phyloP scores from a whole-genome alignment of 129 eudicot genomes.

The Chrysanthemum seticuspe region DNA sequence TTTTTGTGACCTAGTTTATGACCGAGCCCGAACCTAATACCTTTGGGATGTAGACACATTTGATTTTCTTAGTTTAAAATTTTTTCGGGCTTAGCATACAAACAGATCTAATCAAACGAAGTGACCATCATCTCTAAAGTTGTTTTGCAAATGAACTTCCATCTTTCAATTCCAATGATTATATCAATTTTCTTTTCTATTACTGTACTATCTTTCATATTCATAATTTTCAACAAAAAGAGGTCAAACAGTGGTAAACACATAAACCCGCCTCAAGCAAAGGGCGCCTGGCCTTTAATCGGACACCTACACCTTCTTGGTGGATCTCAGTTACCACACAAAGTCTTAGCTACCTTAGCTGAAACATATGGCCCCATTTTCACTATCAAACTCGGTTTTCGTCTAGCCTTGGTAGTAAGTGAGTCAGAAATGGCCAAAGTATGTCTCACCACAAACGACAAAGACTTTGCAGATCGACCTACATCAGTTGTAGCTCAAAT shows the following conservation, averaged over 20 bases:
- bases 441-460: slow-evolving; percentile 28
- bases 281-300: slow-evolving; percentile 41
- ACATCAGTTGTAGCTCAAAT: neutral
- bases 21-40: neutral
- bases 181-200: neutral
- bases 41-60: neutral
- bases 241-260: neutral
- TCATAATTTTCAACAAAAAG: too few relatives aligned
- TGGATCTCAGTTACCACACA: slow-evolving; percentile 17
- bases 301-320: slow-evolving; percentile 37
- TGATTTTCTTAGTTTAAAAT: neutral
- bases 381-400: slow-evolving; percentile 36
- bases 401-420: slow-evolving; percentile 33
- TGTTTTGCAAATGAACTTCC: slow-evolving; percentile 17
- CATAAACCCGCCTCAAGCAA: slow-evolving; percentile 22
- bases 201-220: neutral
- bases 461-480: slow-evolving; percentile 23
- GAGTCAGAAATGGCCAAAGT: slow-evolving; percentile 22
- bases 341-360: slow-evolving; percentile 29
- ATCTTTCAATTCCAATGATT: neutral
- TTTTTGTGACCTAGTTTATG: neutral
- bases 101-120: neutral
- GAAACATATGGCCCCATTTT: slow-evolving; percentile 38
- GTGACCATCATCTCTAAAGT: neutral
- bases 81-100: neutral